Conservation (phyloP, 495 filamentous ascomycete genomes). For the Annulohypoxylon stygium region DNA sequence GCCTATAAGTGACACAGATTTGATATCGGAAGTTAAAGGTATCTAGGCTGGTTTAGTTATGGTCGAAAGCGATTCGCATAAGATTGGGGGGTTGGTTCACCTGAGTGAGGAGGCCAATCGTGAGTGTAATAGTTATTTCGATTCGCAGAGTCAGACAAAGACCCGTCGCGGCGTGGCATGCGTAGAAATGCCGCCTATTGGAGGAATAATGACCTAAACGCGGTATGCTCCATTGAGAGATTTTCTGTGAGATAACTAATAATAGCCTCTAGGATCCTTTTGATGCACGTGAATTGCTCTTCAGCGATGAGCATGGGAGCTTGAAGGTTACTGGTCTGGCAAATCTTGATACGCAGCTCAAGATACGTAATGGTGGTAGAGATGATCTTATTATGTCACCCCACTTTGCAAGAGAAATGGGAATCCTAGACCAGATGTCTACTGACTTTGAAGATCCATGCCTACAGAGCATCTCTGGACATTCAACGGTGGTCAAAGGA, state of each 20-base stretch:
- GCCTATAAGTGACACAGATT: too few species aligned
- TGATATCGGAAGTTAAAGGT: too few species aligned
- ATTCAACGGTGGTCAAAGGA: not conserved
- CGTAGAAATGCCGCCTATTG: too few species aligned
- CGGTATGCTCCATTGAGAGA: not conserved
- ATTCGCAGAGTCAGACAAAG: too few species aligned
- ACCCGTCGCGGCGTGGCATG: too few species aligned
- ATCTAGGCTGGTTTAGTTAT: too few species aligned
- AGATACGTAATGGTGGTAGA: not conserved
- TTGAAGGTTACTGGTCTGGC: not conserved
- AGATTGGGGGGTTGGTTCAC: too few species aligned
- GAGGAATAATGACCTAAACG: not conserved
- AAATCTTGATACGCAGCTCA: not conserved
- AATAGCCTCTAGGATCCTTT: not conserved
- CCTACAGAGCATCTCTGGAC: not conserved
- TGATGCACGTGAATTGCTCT: not conserved
- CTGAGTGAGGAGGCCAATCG: too few species aligned
- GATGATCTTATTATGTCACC: not conserved
- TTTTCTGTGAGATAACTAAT: not conserved
- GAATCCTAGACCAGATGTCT: not conserved
- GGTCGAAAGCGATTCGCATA: too few species aligned
- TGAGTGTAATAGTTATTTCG: too few species aligned
- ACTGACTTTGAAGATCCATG: not conserved
- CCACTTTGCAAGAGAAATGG: not conserved
- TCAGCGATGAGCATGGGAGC: not conserved